Conservation (phyloP, 2,329 filamentous ascomycete genomes). For the Xylaria sp. region DNA sequence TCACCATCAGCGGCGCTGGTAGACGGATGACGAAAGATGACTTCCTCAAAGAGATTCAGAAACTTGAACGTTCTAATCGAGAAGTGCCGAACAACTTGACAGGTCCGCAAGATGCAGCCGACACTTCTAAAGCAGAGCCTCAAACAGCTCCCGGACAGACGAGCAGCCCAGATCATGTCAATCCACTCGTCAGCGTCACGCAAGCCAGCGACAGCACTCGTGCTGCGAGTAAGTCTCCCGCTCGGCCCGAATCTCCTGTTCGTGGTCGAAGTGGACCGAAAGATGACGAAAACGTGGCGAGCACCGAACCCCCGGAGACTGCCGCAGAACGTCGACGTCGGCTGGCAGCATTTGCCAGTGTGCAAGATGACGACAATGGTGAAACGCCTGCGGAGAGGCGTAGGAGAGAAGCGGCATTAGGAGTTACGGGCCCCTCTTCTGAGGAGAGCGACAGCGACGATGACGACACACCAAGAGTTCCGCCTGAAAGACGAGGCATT, state of each 20-base stretch:
- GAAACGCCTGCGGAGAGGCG: constrained; percentile 81
- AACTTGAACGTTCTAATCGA: constrained; percentile 73
- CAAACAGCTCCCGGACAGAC: constrained; percentile 11
- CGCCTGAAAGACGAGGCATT: constrained; percentile 65
- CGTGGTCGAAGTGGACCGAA: constrained; percentile 43
- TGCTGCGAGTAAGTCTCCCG: constrained; percentile 37
- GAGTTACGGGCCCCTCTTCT: constrained; percentile 59
- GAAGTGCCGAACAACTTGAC: constrained; percentile 64
- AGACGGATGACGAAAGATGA: constrained; percentile 82
- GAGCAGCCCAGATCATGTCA: constrained; percentile 19
- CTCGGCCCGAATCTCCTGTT: constrained; percentile 23
- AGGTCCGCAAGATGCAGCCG: constrained; percentile 53
- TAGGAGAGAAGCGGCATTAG: constrained; percentile 77
- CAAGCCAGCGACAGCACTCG: constrained; percentile 46
- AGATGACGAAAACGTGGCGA: constrained; percentile 41
- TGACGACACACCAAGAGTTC: constrained; percentile 65
- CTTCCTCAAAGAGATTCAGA: constrained; percentile 78
- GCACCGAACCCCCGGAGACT: constrained; percentile 67
- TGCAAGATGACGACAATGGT: constrained; percentile 56
- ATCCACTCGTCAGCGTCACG: constrained; percentile 42
- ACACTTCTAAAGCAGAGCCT: not conserved
- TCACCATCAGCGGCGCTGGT: constrained; percentile 79
- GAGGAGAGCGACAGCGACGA: constrained; percentile 66
- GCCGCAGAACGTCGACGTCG: constrained; percentile 75
- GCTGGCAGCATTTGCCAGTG: constrained; percentile 61